Conservation (phyloP, 129 eudicot genomes). For the Flaveria robusta region DNA sequence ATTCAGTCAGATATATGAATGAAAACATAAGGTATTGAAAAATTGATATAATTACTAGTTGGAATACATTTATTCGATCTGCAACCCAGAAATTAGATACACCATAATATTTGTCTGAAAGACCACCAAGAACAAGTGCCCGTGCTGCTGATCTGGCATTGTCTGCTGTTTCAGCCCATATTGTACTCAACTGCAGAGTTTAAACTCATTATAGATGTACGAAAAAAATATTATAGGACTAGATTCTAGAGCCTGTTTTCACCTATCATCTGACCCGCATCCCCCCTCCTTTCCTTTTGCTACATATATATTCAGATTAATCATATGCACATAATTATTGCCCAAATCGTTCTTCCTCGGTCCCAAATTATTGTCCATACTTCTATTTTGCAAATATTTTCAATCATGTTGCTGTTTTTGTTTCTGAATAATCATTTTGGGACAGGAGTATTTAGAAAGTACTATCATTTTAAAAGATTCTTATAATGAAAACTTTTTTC, state of each 20-base stretch:
- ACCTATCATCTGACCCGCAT: not conserved
- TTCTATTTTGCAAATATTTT: not conserved
- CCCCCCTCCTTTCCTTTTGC: not conserved
- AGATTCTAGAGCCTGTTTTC: not conserved
- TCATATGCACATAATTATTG: not conserved
- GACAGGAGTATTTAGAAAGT: not conserved
- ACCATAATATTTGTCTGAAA: conserved; percentile 79
- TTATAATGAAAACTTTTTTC: not conserved
- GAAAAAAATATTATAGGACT: not conserved
- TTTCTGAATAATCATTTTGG: not conserved
- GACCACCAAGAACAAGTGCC: conserved; percentile 78
- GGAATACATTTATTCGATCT: conserved; percentile 62
- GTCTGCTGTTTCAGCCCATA: conserved; percentile 82
- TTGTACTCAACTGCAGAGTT: conserved; percentile 76
- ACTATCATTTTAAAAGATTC: not conserved
- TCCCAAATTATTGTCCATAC: not conserved
- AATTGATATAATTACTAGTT: not conserved
- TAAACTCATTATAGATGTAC: not conserved
- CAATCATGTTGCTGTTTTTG: not conserved
- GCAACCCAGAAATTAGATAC: conserved; percentile 72
- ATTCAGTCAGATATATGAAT: conserved; percentile 18
- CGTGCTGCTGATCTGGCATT: conserved; percentile 96
- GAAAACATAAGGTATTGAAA: conserved; percentile 1
- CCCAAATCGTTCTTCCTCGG: not conserved
- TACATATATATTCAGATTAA: not conserved